phyloP scores from a whole-genome alignment of 2,329 filamentous ascomycete species.

The Pseudomassariella vexata region DNA sequence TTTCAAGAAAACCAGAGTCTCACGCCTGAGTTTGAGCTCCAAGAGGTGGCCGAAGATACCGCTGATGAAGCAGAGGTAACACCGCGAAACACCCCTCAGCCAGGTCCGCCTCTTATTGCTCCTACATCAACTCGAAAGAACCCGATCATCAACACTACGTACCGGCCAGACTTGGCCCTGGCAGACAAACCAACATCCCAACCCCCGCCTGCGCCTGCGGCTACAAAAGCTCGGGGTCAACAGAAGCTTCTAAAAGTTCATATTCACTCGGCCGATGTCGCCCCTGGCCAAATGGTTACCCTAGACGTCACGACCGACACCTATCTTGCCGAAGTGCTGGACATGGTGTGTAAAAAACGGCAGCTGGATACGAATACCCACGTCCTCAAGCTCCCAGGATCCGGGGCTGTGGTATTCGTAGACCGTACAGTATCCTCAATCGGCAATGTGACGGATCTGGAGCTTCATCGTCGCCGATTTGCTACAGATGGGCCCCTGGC shows the following conservation, averaged over 20 bases:
- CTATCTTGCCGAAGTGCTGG: constrained; percentile 76
- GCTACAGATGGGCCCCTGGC: constrained; percentile 67
- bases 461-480: constrained; percentile 70
- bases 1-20: constrained; percentile 63
- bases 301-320: constrained; percentile 76
- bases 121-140: constrained; percentile 40
- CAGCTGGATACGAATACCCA: constrained; percentile 75
- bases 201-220: constrained; percentile 36
- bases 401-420: constrained; percentile 67
- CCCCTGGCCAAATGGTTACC: constrained; percentile 67
- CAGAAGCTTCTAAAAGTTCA: constrained; percentile 68
- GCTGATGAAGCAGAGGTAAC: constrained; percentile 35
- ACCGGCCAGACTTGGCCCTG: constrained; percentile 45
- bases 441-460: constrained; percentile 67
- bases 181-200: constrained; percentile 56
- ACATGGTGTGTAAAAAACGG: constrained; percentile 70
- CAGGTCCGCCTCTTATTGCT: constrained; percentile 25
- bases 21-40: constrained; percentile 61
- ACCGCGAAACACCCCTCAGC: constrained; percentile 43
- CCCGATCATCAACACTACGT: constrained; percentile 57
- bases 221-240: constrained; percentile 49
- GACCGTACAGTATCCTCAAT: constrained; percentile 77
- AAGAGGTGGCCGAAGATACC: constrained; percentile 33
- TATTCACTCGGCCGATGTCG: constrained; percentile 62
- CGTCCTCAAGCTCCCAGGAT: constrained; percentile 70